Base-by-base conservation (phyloP, 73 alveolate species). In the Paramecium sonneborni region DNA sequence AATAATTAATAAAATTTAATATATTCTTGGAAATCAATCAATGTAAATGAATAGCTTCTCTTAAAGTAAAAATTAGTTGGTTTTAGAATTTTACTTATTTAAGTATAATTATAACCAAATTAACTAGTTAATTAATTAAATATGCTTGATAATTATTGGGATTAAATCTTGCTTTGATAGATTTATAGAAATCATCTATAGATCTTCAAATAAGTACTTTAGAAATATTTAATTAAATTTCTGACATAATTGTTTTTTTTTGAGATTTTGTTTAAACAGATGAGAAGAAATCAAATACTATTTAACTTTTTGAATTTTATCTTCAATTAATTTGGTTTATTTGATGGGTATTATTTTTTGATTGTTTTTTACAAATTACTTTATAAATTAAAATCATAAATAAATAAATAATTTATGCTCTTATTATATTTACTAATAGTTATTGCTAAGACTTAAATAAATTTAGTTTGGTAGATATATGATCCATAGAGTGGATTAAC, bases 91-190 rank as follows among this genome's bases (percentile, higher is more conserved):
- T 93, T 82, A n/a, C 97, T 96, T 24, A 95, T 94, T 87, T 69
- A 34, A 68, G 93, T 94, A 95, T 95, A 95, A 76, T 95, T 95
- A 84, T 92, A 79, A 30, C 98, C 98, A 85, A 94, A 92, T 62
- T 95, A 96, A 85, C 92, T 93, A 20, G 94, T 95, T 26, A 95
- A 92, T 55, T 92, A 87, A 35, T 87, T 97, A 97, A 95, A 21
- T 68, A 43, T 8, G 97, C 98, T 72, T 94, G 76, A 70, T 95
- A 95, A 94, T 95, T 95, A 70, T 94, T 88, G 0, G 98, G 98
- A 62, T 95, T 94, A 57, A 86, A 95, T 92, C 92, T 92, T 58
- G 95, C 92, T 82, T 94, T 96, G 48, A 96, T 88, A 67, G 87
- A 94, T 69, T 95, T 95, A 92, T 95, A 96, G 44, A 94, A 91